These are phyloP conservation scores for Lagerstroemia speciosa DNA, from an alignment of 345 rosid genomes.

Conservation along the genomic window DNA sequence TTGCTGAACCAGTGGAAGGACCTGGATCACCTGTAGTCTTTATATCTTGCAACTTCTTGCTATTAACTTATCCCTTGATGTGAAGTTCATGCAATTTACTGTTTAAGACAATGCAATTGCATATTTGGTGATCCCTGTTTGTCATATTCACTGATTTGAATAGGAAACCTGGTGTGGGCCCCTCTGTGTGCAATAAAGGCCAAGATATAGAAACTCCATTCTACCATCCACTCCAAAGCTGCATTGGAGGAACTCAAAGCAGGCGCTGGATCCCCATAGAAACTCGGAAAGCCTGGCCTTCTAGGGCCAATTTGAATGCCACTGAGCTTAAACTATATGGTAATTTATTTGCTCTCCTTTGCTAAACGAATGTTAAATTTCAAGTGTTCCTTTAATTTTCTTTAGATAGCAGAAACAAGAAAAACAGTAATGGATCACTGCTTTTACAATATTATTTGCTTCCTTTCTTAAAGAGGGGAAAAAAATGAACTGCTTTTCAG, in stretches of 20 bases:
- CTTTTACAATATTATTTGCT: not conserved
- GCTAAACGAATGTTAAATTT: no score
- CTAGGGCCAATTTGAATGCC: slow-evolving; percentile 63
- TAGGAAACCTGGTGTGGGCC: slow-evolving; percentile 76
- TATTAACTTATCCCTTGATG: not conserved
- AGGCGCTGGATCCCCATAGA: slow-evolving; percentile 85
- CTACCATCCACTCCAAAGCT: slow-evolving; percentile 73
- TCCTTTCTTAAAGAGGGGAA: not conserved
- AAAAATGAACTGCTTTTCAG: not conserved
- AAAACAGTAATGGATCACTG: not conserved
- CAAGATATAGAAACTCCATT: slow-evolving; percentile 86
- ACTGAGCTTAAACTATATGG: slow-evolving; percentile 75
- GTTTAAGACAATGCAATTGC: not conserved
- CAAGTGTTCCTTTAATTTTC: not conserved
- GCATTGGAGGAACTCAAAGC: slow-evolving; percentile 79
- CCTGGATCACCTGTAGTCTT: not conserved
- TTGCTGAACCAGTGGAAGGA: not conserved
- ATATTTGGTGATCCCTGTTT: not conserved
- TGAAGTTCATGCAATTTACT: not conserved
- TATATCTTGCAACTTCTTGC: not conserved
- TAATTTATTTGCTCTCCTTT: slow-evolving; percentile 13
- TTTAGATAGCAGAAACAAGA: not conserved
- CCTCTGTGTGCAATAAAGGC: slow-evolving; percentile 64
- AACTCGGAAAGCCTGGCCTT: slow-evolving; percentile 73
- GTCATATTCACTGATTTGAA: not conserved